Evolutionary conservation across 805 yeast genomes (phyloP).

Genomic region (Yarrowia porcina): DNA sequence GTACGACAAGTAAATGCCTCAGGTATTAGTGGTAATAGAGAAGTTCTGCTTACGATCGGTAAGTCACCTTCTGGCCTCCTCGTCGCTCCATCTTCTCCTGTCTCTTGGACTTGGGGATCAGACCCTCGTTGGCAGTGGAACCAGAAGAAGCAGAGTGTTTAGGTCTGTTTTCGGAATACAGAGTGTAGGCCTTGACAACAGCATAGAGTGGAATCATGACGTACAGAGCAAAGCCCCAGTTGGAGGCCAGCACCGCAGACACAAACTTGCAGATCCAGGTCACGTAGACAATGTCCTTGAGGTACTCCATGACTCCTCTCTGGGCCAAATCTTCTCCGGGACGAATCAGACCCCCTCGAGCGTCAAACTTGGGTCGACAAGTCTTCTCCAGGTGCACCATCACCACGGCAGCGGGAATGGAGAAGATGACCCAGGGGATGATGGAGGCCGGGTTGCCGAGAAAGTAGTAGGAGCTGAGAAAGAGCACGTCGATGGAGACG

Average conservation of each 20-base stretch:
- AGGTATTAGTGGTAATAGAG: background rate
- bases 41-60: background rate
- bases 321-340: constrained; percentile 63
- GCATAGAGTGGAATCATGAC: constrained; percentile 51
- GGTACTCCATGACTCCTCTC: constrained; percentile 65
- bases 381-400: constrained; percentile 54
- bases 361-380: constrained; percentile 57
- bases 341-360: constrained; percentile 46
- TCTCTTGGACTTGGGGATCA: constrained; percentile 37
- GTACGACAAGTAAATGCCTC: background rate
- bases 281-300: constrained; percentile 66
- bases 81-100: constrained; percentile 43
- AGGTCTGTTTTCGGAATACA: constrained; percentile 9
- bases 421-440: constrained; percentile 45
- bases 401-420: constrained; percentile 44
- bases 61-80: constrained; percentile 30
- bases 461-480: constrained; percentile 41
- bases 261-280: constrained; percentile 58
- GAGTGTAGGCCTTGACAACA: constrained; percentile 44
- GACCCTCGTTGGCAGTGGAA: background rate
- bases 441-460: constrained; percentile 48
- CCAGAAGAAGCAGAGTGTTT: background rate
- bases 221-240: constrained; percentile 58
- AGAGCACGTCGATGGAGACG: constrained; percentile 41
- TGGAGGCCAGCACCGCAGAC: constrained; percentile 52